Base-by-base conservation (phyloP, 352 stramenopile genomes). In the Globisporangium uncinulatum region DNA sequence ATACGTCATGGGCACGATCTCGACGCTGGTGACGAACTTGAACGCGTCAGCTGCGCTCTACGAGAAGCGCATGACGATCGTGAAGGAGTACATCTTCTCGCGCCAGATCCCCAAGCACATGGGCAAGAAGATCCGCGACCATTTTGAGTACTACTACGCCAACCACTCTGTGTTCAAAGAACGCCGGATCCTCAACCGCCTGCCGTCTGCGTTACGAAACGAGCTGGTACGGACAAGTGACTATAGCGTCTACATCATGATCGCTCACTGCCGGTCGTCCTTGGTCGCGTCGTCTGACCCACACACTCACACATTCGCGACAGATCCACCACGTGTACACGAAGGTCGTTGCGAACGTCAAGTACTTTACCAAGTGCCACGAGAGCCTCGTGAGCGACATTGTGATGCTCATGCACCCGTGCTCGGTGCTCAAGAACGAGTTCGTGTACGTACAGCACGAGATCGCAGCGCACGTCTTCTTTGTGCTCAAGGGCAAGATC, bases 41-140 rank as follows among this genome's bases (percentile, higher is more conserved):
- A 70, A 95, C 51, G 82, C 89, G 32, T 59, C 76, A 7, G 79
- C 76, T 0, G 73, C 80, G 10, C 74, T 88, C 7, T 89, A 92
- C 48, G 79, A 92, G 32, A 72, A 90, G 54, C 82, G 80, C 19
- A 84, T 95, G 77, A 87, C 75, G 17, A 67, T 74, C 13, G 70
- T 95, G n/a, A 92, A 93, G 56, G 85, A 95, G 57, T 95, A 93
- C 52, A 86, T 95, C 41, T 80, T 88, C 53, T 92, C 82, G 29
- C 80, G 80, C 21, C 60, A 66, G n/a, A 78, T 94, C 60, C 82
- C 82, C 4, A 83, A 77, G 43, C 73, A 89, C 48, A 69, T 90
- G 59, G 71, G 76, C 65, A 90, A 89, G 51, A 84, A 81, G 17
- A 74, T 95, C 19, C 69, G 81, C 24, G 65, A 78, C 21, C 84